These are phyloP conservation scores for Trichomonas tenax DNA, from an alignment of 208 protist genomes.

Conservation along the genomic window DNA sequence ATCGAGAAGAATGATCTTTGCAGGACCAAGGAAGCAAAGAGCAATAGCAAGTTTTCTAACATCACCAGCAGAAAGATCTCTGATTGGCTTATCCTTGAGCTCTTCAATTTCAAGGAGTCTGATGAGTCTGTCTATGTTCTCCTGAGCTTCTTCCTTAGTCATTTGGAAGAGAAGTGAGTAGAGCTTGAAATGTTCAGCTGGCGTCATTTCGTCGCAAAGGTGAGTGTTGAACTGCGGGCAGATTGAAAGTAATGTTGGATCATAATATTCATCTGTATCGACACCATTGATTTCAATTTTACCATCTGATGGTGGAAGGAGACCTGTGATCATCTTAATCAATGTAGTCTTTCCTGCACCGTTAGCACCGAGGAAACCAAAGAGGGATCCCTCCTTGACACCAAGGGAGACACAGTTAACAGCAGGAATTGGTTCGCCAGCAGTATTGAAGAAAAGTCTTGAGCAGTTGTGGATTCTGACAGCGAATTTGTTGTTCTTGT, in stretches of 20 bases:
- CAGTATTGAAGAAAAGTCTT: background rate
- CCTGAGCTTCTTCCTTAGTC: background rate
- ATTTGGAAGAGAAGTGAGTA: background rate
- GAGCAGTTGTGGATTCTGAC: background rate
- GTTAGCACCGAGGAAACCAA: constrained; percentile 22
- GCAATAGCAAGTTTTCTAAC: background rate
- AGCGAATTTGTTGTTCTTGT: background rate
- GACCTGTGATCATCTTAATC: constrained; percentile 22
- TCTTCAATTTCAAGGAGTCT: background rate
- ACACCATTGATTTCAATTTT: background rate
- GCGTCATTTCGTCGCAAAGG: background rate
- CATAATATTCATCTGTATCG: background rate
- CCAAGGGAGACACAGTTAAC: background rate
- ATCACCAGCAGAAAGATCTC: background rate
- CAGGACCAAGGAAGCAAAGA: background rate
- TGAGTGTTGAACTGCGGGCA: constrained; percentile 13
- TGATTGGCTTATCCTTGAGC: background rate
- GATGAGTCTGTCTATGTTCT: background rate
- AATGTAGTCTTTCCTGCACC: constrained; percentile 31
- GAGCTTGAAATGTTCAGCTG: background rate
- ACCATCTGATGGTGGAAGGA: constrained; percentile 4
- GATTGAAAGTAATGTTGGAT: background rate
- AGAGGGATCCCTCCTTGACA: background rate
- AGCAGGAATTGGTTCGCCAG: background rate
- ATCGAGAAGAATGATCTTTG: background rate